Base-by-base conservation (phyloP, 371 early-diverging fungal genomes). In the Dinochytrium kinnereticum region DNA sequence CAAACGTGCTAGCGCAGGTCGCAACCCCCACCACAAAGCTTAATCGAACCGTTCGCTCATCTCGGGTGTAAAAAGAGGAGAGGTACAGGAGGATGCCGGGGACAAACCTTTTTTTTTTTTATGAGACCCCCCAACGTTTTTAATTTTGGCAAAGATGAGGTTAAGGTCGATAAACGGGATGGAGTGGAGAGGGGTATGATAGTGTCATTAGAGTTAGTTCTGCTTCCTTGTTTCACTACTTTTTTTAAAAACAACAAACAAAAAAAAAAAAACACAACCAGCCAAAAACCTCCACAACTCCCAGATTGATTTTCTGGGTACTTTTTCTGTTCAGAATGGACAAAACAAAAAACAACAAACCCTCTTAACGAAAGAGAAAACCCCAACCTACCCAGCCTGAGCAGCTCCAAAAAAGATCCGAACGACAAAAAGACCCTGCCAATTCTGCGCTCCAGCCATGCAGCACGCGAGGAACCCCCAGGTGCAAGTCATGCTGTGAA, bases 31-130 rank as follows among this genome's bases (percentile, higher is more conserved):
- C 75, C 26, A 80, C 69, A 64, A 59, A 74, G 7, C 73, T 53
- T 44, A 78, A 53, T 31, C 81, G 57, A 13, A 75, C 72, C 28
- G 81, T 76, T 31, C 66, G 49, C 49, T 80, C 81, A 50, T 80
- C 78, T 26, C 72, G 28, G 17, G 81, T 80, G 72, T 77, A 80
- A 51, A 80, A 80, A 13, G 64, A 69, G 33, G 68, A 19, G 17
- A 78, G 37, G 57, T 80, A 78, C 38, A 80, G 49, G 28, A 80
- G 37, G 1, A 76, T 33, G 30, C 68, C 68, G 0, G 81, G 81
- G 7, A 76, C 55, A 64, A 80, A 75, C 28, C 80, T 80, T 17
- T 24, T n/a, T n/a, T n/a, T n/a, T n/a, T n/a, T n/a, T n/a, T n/a
- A n/a, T n/a, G n/a, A n/a, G n/a, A n/a, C n/a, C n/a, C n/a, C n/a